Evolutionary conservation across 148 eudicot species (phyloP).

Genomic region (Pouteria glomerata): DNA sequence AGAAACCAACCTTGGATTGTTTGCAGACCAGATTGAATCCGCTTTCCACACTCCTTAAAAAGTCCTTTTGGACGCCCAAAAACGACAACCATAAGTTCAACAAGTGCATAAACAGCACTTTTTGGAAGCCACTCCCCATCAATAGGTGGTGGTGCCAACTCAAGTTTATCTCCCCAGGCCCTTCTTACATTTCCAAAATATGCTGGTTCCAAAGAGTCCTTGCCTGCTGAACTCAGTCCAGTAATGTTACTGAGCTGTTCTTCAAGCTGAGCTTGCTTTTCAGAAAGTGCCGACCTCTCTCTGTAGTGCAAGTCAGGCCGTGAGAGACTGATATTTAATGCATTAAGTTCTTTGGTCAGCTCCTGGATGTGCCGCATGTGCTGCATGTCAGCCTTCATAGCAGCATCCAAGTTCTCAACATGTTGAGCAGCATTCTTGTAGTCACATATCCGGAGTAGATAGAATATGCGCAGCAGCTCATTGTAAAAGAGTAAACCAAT

Average conservation of each 20-base stretch:
- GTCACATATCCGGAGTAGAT: conserved; percentile 87
- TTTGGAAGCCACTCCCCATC: conserved; percentile 98
- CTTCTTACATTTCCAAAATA: conserved; percentile 58
- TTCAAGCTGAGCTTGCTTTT: conserved; percentile 60
- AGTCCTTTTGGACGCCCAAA: conserved; percentile 91
- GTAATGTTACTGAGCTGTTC: conserved; percentile 45
- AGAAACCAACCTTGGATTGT: conserved; percentile 60
- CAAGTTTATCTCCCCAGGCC: conserved; percentile 61
- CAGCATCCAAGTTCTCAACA: conserved; percentile 80
- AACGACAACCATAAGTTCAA: conserved; percentile 78
- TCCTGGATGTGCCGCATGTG: conserved; percentile 43
- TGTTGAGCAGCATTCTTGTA: conserved; percentile 83
- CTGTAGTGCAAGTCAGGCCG: conserved; percentile 48
- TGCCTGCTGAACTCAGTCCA: conserved; percentile 29
- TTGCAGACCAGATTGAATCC: conserved; percentile 82
- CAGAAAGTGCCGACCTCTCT: conserved; percentile 49
- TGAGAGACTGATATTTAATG: conserved; percentile 45
- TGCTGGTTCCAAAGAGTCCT: conserved; percentile 49
- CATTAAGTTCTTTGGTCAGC: conserved; percentile 56
- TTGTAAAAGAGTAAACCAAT: conserved; percentile 81
- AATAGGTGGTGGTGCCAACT: conserved; percentile 86
- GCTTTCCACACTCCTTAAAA: conserved; percentile 79
- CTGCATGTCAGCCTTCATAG: conserved; percentile 82
- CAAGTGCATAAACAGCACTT: conserved; percentile 83
- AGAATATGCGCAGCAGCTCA: conserved; percentile 81